Percentiles rank a stretch among this genome's conserved stretches.
phyloP scores from a whole-genome alignment of 2,329 filamentous ascomycete genomes.

The Penicillium hesseltinei region DNA sequence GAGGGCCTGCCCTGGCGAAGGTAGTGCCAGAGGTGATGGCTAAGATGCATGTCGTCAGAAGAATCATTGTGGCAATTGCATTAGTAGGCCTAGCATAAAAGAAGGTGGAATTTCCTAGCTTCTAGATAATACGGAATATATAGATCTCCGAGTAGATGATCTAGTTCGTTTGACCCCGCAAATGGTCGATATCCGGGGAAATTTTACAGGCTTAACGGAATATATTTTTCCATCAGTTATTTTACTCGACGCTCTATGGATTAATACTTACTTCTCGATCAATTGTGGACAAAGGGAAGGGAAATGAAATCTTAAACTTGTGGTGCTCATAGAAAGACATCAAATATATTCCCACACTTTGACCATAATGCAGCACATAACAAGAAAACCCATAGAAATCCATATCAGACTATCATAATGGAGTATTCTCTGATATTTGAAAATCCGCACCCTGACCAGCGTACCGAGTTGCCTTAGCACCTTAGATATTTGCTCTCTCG shows the following conservation, averaged over 20 bases:
- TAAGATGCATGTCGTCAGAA: not conserved
- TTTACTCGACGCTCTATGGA: not conserved
- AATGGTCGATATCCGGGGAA: constrained; percentile 11
- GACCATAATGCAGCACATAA: not conserved
- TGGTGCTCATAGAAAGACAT: not conserved
- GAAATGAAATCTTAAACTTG: not conserved
- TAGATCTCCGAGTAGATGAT: not conserved
- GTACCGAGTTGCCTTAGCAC: too few relatives aligned
- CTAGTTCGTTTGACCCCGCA: constrained; percentile 14
- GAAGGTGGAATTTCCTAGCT: too few relatives aligned
- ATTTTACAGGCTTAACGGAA: constrained; percentile 5
- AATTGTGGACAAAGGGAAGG: not conserved
- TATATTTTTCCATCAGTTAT: constrained; percentile 13
- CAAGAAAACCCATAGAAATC: too few relatives aligned
- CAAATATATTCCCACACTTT: not conserved
- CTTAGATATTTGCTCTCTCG: not conserved
- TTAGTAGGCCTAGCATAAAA: not conserved
- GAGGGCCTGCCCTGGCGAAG: constrained; percentile 3
- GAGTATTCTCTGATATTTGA: too few relatives aligned
- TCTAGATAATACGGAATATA: not conserved
- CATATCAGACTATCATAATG: not conserved
- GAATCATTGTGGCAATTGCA: not conserved
- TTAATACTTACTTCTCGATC: too few relatives aligned
- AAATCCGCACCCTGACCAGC: not conserved
- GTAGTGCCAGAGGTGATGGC: not conserved